Evolutionary conservation across 2,329 filamentous ascomycete genomes (phyloP).

Genomic region (Stenocarpella maydis): DNA sequence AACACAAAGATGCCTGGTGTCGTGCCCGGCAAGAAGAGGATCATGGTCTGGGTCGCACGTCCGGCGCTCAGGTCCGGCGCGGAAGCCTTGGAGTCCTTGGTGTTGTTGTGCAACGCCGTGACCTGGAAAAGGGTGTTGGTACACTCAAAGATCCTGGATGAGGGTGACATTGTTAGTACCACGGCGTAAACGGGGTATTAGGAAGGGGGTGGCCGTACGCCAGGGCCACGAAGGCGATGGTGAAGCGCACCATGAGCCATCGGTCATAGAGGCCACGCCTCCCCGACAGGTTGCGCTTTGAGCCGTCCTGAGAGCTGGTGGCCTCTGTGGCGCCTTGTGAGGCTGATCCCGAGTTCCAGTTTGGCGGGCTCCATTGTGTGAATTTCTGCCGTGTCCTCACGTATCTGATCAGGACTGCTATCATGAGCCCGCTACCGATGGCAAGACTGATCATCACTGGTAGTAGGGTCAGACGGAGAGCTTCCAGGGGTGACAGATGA

Average conservation of each 20-base stretch:
- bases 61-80: constrained; percentile 36
- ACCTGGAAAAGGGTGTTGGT: constrained; percentile 42
- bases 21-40: constrained; percentile 39
- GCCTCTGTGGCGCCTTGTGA: constrained; percentile 25
- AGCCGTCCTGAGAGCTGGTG: constrained; percentile 12
- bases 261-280: constrained; percentile 39
- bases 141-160: constrained; percentile 39
- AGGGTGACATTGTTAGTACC: not conserved
- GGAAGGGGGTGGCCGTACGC: constrained; percentile 33
- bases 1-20: constrained; percentile 39
- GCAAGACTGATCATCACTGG: constrained; percentile 40
- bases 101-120: constrained; percentile 38
- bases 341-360: constrained; percentile 24
- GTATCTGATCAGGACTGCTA: constrained; percentile 40
- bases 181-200: no score
- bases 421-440: constrained; percentile 39
- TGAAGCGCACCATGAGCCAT: constrained; percentile 43
- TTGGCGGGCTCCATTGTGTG: constrained; percentile 38
- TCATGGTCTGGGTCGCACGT: constrained; percentile 35
- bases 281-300: not conserved
- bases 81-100: constrained; percentile 27
- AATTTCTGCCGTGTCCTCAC: constrained; percentile 39
- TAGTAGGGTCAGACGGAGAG: not conserved
- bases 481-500: fast-evolving
- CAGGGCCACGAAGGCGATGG: constrained; percentile 39